These are phyloP conservation scores for Phtheirospermum japonicum DNA, from an alignment of 257 asterid genomes.

Conservation along the genomic window DNA sequence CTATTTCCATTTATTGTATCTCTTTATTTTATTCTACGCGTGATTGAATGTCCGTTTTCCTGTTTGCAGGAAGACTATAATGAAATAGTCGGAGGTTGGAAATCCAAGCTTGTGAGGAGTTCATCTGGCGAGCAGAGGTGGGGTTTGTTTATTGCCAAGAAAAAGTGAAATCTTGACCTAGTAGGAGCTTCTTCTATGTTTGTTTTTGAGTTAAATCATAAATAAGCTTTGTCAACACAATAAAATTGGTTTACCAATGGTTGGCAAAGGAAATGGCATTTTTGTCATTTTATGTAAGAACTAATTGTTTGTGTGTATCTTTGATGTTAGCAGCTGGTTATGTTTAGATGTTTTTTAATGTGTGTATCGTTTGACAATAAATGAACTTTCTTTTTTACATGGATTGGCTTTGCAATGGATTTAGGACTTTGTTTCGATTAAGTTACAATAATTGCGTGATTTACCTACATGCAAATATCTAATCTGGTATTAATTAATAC, in stretches of 20 bases:
- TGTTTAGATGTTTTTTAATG: neutral
- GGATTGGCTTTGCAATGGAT: neutral
- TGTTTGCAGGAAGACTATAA: conserved; percentile 41
- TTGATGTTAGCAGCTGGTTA: conserved; percentile 6
- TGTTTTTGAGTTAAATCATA: conserved; percentile 10
- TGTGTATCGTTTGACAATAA: neutral
- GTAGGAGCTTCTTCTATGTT: neutral
- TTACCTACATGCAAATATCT: too few species aligned
- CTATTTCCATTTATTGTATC: neutral
- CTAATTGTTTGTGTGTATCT: neutral
- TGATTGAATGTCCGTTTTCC: neutral
- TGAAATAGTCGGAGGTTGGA: conserved; percentile 86
- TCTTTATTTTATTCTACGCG: neutral
- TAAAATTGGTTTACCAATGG: conserved; percentile 16
- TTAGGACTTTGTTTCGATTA: neutral
- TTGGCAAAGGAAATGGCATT: neutral
- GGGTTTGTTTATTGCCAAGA: too few species aligned
- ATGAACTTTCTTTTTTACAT: conserved; percentile 15
- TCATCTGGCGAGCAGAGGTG: conserved; percentile 93
- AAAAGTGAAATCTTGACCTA: conserved; percentile 31
- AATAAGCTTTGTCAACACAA: conserved; percentile 12
- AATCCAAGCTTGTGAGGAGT: conserved; percentile 65
- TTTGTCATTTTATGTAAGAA: conserved; percentile 13
- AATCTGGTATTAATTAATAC: too few species aligned
- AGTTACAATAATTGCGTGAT: too few species aligned